Evolutionary conservation across 345 rosid species (phyloP).

Genomic region (Brassica nigra): DNA sequence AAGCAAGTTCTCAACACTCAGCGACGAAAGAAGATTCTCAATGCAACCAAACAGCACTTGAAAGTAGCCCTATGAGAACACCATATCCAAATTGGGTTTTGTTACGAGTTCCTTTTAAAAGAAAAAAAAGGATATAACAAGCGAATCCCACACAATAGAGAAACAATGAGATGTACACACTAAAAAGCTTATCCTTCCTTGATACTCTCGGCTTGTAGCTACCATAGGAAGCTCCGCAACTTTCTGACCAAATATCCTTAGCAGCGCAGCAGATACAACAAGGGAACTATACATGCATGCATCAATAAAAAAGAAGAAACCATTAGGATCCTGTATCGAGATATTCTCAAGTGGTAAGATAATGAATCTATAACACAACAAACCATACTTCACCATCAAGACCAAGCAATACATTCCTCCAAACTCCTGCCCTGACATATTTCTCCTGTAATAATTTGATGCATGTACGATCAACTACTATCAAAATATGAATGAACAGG

Average conservation of each 20-base stretch:
- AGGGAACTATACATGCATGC: slow-evolving; percentile 50
- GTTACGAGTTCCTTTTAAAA: not conserved
- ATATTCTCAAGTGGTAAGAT: not conserved
- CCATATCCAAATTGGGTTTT: slow-evolving; percentile 13
- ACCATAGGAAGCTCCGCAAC: slow-evolving; percentile 95
- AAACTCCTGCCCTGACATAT: slow-evolving; percentile 89
- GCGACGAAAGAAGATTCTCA: slow-evolving; percentile 63
- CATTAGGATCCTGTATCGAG: not conserved
- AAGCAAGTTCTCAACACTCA: slow-evolving; percentile 73
- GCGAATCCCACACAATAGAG: not conserved
- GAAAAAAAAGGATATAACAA: slow-evolving; percentile 7
- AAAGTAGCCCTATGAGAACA: slow-evolving; percentile 68
- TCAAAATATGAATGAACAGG: slow-evolving; percentile 3
- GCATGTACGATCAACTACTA: slow-evolving; percentile 11
- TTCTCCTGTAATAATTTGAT: slow-evolving; percentile 55
- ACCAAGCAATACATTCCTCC: slow-evolving; percentile 79
- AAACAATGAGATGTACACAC: not conserved
- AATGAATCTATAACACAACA: slow-evolving; percentile 2
- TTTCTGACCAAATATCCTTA: slow-evolving; percentile 75
- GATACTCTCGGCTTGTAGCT: slow-evolving; percentile 79
- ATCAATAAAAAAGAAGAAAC: not conserved
- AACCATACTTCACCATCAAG: slow-evolving; percentile 61
- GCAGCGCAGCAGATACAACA: slow-evolving; percentile 87
- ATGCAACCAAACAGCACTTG: slow-evolving; percentile 76
- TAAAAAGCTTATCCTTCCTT: slow-evolving; percentile 66